Base-by-base conservation (phyloP, 2,329 filamentous ascomycete species). In the Aspergillus glaucus region DNA sequence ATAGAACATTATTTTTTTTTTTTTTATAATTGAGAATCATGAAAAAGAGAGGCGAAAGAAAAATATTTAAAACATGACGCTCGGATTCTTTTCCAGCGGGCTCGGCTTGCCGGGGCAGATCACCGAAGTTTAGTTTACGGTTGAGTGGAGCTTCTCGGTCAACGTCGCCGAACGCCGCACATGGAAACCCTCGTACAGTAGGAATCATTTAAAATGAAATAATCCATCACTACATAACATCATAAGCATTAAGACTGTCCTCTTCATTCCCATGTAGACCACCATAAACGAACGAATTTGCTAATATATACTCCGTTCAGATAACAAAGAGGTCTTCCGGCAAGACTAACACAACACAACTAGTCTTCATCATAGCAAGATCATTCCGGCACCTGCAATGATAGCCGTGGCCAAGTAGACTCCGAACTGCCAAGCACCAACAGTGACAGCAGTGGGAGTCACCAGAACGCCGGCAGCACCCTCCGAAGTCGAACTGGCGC, bases 331-430 rank as follows among this genome's bases (percentile, higher is more conserved):
- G 14, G 15, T 6, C 9, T 30, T 12, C 26, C 10, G 2, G 10
- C 26, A 30, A 30, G 10, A 30, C 26, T 28, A 9, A 30, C 4
- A 1, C 5, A 30, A 4, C 26, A 5, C 26, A 30, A n/a, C n/a
- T n/a, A 4, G 10, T 30, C 26, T 36, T 17, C 34, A 40, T 62
- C 75, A 77, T 62, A 77, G 62, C 56, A 75, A 55, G 53, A 76
- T 65, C 72, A 76, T 75, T 49, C 70, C 71, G 45, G 63, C 63
- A 52, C 73, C 74, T 47, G 72, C 69, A 39, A 72, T 56, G 40
- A 72, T 49, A 37, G 73, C 73, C 46, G 66, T 64, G 42, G 72
- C 54, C n/a, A 73, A 47, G 58, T 75, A 76, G 12, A 65, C 68
- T 47, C 66, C 72, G 43, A 75, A 52, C 50, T 73, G 67, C 60